phyloP scores from a whole-genome alignment of 2,329 filamentous ascomycete genomes.

The Corinectria fuckeliana region DNA sequence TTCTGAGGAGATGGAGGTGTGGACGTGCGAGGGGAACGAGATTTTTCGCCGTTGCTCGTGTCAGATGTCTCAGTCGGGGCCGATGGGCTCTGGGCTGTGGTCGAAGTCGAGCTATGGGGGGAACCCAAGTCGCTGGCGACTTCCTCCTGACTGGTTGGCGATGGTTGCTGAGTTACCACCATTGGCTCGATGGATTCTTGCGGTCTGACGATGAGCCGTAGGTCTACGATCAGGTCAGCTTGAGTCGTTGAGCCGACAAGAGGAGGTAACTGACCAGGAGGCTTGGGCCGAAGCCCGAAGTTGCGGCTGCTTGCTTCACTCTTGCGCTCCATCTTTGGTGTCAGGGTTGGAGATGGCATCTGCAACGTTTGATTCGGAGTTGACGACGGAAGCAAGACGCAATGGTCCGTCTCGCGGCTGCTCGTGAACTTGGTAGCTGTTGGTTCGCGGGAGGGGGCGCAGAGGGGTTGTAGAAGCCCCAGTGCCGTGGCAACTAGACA shows the following conservation, averaged over 20 bases:
- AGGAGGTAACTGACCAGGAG: not conserved
- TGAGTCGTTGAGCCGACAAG: not conserved
- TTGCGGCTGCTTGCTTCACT: not conserved
- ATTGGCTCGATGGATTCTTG: not conserved
- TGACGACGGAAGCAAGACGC: not conserved
- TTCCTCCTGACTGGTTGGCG: not conserved
- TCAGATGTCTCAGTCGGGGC: not conserved
- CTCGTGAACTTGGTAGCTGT: not conserved
- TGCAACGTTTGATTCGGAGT: not conserved
- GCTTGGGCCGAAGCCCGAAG: constrained; percentile 12
- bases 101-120: not conserved
- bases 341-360: not conserved
- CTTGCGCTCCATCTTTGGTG: not conserved
- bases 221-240: not conserved
- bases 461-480: not conserved
- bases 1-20: not conserved
- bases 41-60: not conserved
- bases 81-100: not conserved
- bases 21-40: not conserved
- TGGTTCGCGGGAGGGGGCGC: not conserved
- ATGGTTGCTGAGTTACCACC: not conserved
- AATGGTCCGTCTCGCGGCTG: not conserved
- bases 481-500: not conserved
- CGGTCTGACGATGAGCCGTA: not conserved
- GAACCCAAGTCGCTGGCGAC: not conserved